Evolutionary conservation across 495 filamentous ascomycete genomes (phyloP).

Genomic region (Aspergillus baeticus): DNA sequence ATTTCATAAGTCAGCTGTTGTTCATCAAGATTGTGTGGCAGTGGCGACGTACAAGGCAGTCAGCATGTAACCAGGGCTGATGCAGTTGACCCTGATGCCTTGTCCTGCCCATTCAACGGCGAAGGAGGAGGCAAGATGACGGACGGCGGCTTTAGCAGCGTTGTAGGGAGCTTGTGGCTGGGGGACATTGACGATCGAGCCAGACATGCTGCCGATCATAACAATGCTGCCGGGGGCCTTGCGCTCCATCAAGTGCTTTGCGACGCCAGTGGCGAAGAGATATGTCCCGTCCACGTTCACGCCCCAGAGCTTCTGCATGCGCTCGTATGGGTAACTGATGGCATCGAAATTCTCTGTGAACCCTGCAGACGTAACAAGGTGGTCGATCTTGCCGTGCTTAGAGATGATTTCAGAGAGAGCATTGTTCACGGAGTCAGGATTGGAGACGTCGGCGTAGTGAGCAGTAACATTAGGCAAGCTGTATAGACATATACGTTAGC

Average conservation of each 20-base stretch:
- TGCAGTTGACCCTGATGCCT: constrained; percentile 86
- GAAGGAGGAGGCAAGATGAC: constrained; percentile 75
- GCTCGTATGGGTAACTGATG: constrained; percentile 80
- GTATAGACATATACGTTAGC: not conserved
- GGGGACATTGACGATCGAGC: constrained; percentile 87
- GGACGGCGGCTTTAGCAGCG: constrained; percentile 82
- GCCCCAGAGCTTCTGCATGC: constrained; percentile 87
- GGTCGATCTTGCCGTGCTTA: constrained; percentile 79
- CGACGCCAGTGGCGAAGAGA: constrained; percentile 78
- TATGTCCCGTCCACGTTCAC: constrained; percentile 97
- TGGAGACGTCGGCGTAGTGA: constrained; percentile 84
- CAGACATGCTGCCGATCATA: constrained; percentile 94
- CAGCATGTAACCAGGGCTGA: constrained; percentile 91
- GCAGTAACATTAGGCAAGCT: constrained; percentile 82
- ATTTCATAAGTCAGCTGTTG: constrained; percentile 16
- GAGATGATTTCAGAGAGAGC: constrained; percentile 68
- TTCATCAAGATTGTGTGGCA: not conserved
- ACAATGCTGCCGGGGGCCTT: constrained; percentile 80
- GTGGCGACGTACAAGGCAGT: constrained; percentile 65
- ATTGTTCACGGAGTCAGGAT: constrained; percentile 68
- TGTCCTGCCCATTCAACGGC: constrained; percentile 88
- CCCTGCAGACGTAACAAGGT: constrained; percentile 91
- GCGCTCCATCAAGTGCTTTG: constrained; percentile 84
- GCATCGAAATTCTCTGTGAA: constrained; percentile 96
- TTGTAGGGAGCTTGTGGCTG: constrained; percentile 95